phyloP scores from a whole-genome alignment of 2,329 filamentous ascomycete genomes.

The Hortaea werneckii region DNA sequence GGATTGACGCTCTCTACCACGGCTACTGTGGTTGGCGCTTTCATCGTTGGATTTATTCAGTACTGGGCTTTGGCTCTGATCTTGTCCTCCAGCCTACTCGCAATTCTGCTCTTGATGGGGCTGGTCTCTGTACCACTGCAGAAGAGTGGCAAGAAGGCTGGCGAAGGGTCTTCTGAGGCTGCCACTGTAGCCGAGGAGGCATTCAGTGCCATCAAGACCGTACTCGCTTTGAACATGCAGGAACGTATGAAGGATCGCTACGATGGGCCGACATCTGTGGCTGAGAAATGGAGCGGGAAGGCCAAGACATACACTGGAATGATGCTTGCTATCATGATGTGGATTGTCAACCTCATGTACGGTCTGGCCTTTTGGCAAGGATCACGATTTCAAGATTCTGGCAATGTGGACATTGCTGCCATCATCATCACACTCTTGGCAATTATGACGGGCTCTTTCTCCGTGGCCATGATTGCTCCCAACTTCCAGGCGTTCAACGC shows the following conservation, averaged over 20 bases:
- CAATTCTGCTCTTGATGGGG: constrained; percentile 64
- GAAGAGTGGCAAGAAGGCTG: constrained; percentile 28
- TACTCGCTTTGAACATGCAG: constrained; percentile 81
- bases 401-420: constrained; percentile 40
- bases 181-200: constrained; percentile 82
- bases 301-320: background rate
- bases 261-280: constrained; percentile 41
- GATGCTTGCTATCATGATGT: background rate
- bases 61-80: constrained; percentile 89
- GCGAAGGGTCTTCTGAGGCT: constrained; percentile 48
- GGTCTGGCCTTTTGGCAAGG: constrained; percentile 80
- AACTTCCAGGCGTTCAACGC: constrained; percentile 75
- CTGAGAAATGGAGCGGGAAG: background rate
- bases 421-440: constrained; percentile 78
- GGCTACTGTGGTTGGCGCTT: constrained; percentile 72
- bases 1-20: constrained; percentile 61
- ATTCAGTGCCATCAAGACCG: constrained; percentile 78
- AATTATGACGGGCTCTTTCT: constrained; percentile 82
- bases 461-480: constrained; percentile 71
- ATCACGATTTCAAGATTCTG: constrained; percentile 52
- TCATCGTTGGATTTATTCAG: constrained; percentile 75
- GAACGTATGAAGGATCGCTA: constrained; percentile 76
- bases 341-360: constrained; percentile 3
- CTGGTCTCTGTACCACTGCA: constrained; percentile 63
- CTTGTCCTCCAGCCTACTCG: constrained; percentile 64